phyloP scores from a whole-genome alignment of 2,329 filamentous ascomycete genomes.

The Thielaviopsis ethacetica region DNA sequence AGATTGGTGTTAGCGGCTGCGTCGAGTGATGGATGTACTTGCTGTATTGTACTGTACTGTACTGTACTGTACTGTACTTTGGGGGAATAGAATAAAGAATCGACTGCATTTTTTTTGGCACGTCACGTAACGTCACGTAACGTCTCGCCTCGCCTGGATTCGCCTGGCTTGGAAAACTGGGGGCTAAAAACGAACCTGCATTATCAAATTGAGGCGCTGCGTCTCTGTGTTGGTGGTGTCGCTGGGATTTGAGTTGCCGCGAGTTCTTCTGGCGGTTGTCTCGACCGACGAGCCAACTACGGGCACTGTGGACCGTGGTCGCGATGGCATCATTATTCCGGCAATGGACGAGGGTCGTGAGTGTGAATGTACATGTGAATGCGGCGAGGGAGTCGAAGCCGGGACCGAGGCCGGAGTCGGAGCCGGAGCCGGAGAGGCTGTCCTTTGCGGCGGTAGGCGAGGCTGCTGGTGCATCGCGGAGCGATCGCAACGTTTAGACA shows the following conservation, averaged over 20 bases:
- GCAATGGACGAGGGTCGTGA: not conserved
- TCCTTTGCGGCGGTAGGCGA: conserved; percentile 54
- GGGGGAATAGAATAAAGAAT: no score
- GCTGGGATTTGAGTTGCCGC: conserved; percentile 28
- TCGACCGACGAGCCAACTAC: no score
- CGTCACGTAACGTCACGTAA: not conserved
- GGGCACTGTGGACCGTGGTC: no score
- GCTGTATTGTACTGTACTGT: no score
- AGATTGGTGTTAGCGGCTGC: conserved; percentile 1
- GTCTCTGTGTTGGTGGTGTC: conserved; percentile 35
- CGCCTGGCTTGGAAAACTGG: not conserved
- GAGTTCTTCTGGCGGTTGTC: not conserved
- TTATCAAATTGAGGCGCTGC: conserved; percentile 79
- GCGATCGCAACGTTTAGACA: not conserved
- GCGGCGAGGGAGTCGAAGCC: not conserved
- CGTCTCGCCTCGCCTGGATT: not conserved
- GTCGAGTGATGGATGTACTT: not conserved
- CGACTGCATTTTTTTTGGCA: not conserved
- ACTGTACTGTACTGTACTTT: no score
- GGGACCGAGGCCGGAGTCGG: not conserved
- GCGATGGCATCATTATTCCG: no score
- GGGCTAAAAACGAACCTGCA: conserved; percentile 44
- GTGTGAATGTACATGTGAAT: not conserved
- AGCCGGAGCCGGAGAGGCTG: conserved; percentile 56
- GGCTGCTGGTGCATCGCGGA: conserved; percentile 74